Base-by-base conservation (phyloP, 345 rosid species). In the Citrus maxima region DNA sequence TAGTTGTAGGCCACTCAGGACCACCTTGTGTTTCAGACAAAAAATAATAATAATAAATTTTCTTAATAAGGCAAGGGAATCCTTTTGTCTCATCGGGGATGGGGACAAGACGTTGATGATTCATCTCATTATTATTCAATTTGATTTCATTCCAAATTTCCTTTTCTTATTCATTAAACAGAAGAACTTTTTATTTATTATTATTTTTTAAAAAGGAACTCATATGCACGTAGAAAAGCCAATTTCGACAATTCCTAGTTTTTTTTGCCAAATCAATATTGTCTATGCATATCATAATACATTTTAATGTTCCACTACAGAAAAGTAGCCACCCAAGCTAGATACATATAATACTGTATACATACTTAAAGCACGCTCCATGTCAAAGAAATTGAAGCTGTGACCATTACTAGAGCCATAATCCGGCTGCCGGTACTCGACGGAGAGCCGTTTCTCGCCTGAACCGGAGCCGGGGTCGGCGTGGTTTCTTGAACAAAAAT, bases 401-500 rank as follows among this genome's bases (percentile, higher is more conserved):
- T 7, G 0, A 32, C 37, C 9, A 73, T 2, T 14, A 40, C 32
- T 9, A 40, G 25, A 8, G 58, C 14, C 14, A 40, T 74, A 4
- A 14, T 40, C 8, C 1, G 3, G 38, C 25, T 14, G 9, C 2
- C 22, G 16, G 34, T 49, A n/a, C 30, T 49, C 13, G 60, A 4
- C 9, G 76, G 65, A 12, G 76, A 73, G 32, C 13, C 68, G 42
- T 61, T 68, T 40, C 30, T 30, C 38, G 56, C 35, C 1, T 80
- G 67, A 46, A 71, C 27, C 0, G 84, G 67, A 46, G 74, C 49
- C 4, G 84, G 81, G 4, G 73, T 10, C 0, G n/a, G 75, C 4
- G 75, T 69, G 6, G 65, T 8, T 25, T 78, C 80, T 24, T 79
- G 77, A 3, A 79, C 92, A 18, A 54, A 10, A 14, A 91, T 49